Conservation (phyloP, 768 basidiomycete genomes). For the Calocybe gangraenosa region DNA sequence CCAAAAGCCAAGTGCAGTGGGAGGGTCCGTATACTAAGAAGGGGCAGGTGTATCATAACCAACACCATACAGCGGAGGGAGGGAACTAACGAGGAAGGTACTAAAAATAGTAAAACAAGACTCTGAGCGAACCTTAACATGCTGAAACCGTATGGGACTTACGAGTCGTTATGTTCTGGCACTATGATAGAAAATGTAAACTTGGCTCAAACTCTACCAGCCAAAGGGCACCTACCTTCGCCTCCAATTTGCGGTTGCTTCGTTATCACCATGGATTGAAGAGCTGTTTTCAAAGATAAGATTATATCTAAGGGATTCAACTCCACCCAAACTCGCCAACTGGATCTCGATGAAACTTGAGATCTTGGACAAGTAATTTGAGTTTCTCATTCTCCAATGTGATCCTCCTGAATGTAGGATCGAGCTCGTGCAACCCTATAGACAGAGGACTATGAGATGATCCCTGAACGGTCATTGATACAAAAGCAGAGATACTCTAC, state of each 20-base stretch:
- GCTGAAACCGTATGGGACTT: constrained; percentile 24
- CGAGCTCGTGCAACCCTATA: constrained; percentile 80
- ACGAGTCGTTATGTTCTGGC: constrained; percentile 92
- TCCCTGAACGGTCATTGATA: background rate
- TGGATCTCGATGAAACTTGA: constrained; percentile 83
- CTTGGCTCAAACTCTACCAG: background rate
- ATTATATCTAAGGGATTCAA: background rate
- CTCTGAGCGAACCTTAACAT: constrained; percentile 1
- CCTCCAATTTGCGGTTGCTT: constrained; percentile 94
- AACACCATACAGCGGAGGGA: constrained; percentile 1
- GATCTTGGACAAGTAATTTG: constrained; percentile 64
- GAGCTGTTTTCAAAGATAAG: constrained; percentile 37
- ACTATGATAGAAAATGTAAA: constrained; percentile 40
- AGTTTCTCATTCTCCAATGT: constrained; percentile 79
- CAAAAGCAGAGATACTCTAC: constrained; percentile 28
- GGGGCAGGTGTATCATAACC: constrained; percentile 1
- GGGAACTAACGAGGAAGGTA: constrained; percentile 61
- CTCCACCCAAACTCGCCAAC: constrained; percentile 46
- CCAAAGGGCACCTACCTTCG: constrained; percentile 52
- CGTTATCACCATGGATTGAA: constrained; percentile 94
- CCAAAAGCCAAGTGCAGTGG: constrained; percentile 94
- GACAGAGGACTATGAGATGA: background rate
- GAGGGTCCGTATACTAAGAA: constrained; percentile 82
- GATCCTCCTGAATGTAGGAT: constrained; percentile 72
- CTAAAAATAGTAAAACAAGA: constrained; percentile 29